These are phyloP conservation scores for Cutaneotrichosporon arboriforme DNA, from an alignment of 1,284 basidiomycete species.

Conservation along the genomic window DNA sequence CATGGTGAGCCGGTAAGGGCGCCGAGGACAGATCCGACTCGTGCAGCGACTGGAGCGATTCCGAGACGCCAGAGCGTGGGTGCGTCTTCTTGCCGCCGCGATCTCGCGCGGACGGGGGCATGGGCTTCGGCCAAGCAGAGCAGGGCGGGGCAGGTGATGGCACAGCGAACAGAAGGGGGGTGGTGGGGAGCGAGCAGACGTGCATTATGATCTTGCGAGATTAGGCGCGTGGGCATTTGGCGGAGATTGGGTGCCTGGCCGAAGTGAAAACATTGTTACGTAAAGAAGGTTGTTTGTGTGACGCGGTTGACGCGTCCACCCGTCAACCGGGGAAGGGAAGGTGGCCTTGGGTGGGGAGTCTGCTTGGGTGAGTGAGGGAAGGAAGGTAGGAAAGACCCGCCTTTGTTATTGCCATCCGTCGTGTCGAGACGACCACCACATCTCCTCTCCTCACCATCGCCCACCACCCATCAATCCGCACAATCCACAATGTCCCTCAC, in stretches of 20 bases:
- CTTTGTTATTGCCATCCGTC: conserved; percentile 10
- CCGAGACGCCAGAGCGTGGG: not conserved
- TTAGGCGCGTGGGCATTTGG: no score
- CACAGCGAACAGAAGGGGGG: no score
- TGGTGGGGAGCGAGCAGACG: no score
- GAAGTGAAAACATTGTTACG: conserved; percentile 1
- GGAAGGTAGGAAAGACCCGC: not conserved
- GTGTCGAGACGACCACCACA: not conserved
- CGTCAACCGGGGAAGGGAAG: not conserved
- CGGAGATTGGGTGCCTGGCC: no score
- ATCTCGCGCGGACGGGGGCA: conserved; percentile 7
- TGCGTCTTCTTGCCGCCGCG: conserved; percentile 1
- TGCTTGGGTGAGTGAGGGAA: not conserved
- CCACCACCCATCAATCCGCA: not conserved
- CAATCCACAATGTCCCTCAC: conserved; percentile 19
- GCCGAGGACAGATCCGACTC: conserved; percentile 16
- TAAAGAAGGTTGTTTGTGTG: not conserved
- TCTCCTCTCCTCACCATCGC: conserved; percentile 1
- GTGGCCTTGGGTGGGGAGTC: not conserved
- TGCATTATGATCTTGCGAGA: no score
- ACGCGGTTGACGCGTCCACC: conserved; percentile 5
- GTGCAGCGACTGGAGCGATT: not conserved
- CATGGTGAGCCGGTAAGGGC: conserved; percentile 18
- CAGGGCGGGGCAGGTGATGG: no score
- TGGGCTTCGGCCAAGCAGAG: not conserved